Conservation (phyloP, 495 filamentous ascomycete genomes). For the Penicillium diatomitis region DNA sequence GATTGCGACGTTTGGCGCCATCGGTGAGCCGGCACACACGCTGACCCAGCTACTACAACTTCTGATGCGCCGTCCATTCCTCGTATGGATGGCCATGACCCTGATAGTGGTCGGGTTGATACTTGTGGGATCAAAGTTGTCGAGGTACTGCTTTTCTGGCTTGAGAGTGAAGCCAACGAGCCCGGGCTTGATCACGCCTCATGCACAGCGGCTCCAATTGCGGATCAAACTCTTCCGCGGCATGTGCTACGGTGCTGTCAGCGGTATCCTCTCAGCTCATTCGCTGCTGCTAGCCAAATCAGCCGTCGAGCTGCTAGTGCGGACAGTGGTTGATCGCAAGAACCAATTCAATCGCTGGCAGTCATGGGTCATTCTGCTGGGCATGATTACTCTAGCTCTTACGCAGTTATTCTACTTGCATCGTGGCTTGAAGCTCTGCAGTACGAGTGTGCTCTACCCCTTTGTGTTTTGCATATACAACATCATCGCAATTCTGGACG, state of each 20-base stretch:
- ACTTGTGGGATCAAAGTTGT: slow-evolving; percentile 47
- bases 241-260: slow-evolving; percentile 79
- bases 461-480: slow-evolving; percentile 99
- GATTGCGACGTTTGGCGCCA: slow-evolving; percentile 89
- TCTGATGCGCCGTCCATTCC: slow-evolving; percentile 62
- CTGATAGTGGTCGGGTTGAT: slow-evolving; percentile 60
- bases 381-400: slow-evolving; percentile 72
- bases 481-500: slow-evolving; percentile 96
- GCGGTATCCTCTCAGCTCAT: slow-evolving; percentile 91
- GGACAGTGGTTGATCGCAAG: slow-evolving; percentile 73
- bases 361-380: slow-evolving; percentile 87
- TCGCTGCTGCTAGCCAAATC: slow-evolving; percentile 90
- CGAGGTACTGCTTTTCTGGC: slow-evolving; percentile 42
- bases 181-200: slow-evolving; percentile 36
- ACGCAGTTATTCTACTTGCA: slow-evolving; percentile 94
- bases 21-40: slow-evolving; percentile 89
- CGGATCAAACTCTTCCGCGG: slow-evolving; percentile 76
- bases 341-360: slow-evolving; percentile 98
- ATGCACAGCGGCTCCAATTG: slow-evolving; percentile 18
- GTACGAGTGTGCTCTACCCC: slow-evolving; percentile 92
- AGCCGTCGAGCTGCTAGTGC: slow-evolving; percentile 91
- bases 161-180: slow-evolving; percentile 23
- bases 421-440: slow-evolving; percentile 84
- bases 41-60: slow-evolving; percentile 73
- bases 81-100: slow-evolving; percentile 85